A percentile compares a stretch with the other conserved stretches of the same genome.
phyloP scores from a whole-genome alignment of 2,329 filamentous ascomycete genomes.

The Chalaropsis ovoidea region DNA sequence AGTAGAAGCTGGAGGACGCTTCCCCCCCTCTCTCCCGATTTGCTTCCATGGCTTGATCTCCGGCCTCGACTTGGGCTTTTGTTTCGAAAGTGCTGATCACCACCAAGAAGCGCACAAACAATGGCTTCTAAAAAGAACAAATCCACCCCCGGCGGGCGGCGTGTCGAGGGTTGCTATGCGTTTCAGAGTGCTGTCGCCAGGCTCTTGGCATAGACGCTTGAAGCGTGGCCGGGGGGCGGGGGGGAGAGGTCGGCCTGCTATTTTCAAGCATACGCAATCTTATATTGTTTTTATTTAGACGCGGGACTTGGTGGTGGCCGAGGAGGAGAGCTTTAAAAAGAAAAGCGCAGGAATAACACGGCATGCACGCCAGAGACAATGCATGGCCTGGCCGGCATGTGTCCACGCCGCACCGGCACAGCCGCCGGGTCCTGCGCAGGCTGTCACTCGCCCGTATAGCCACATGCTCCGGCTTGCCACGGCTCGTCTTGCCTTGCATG shows the following conservation, averaged over 20 bases:
- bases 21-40: background rate
- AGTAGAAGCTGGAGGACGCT: too few relatives aligned
- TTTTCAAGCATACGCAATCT: background rate
- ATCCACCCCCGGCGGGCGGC: background rate
- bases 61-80: background rate
- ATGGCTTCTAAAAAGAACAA: background rate
- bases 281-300: background rate
- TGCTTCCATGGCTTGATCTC: slow-evolving; percentile 1
- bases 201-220: slow-evolving; percentile 5
- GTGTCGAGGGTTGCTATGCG: background rate
- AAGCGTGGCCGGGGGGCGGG: background rate
- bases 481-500: background rate
- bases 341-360: too few relatives aligned
- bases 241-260: background rate
- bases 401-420: too few relatives aligned
- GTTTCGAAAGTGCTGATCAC: slow-evolving; percentile 9
- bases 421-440: too few relatives aligned
- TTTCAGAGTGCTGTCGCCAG: slow-evolving; percentile 18
- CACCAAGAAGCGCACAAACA: background rate
- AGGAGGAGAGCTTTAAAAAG: background rate
- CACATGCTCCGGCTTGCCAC: background rate
- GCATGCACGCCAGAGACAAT: too few relatives aligned
- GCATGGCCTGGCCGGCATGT: too few relatives aligned
- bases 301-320: background rate
- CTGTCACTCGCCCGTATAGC: background rate